Evolutionary conservation across 2,329 filamentous ascomycete genomes (phyloP), one percentile per base, ranked within the genome.

Genomic region (Penicillium sp.): DNA sequence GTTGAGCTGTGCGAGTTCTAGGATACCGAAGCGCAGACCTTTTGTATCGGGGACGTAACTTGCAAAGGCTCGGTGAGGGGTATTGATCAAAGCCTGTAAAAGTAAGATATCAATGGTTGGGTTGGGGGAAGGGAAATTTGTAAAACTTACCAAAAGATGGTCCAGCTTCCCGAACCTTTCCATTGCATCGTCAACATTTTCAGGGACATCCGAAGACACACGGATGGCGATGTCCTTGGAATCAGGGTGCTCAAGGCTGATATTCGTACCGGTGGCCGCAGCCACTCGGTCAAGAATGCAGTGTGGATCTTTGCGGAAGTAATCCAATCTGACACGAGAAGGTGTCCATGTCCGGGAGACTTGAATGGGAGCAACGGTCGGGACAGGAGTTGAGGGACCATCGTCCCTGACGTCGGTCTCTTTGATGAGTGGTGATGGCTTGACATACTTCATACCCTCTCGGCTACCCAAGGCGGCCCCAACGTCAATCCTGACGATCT

Each of bases 111-210:
- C 19, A 22, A 28, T 26, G 3, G 19, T 3, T 15, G 19, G 26
- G 7, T 17, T 6, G 28, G 6, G 35, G 17, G 50, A 9, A 22
- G 13, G 33, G 5, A 8, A 13, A 28, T 28, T 15, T 19, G 9
- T 13, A 1, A 7, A 17, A 2, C 50, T 38, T 53, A 53, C 50
- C 19, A 40, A 12, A 15, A 53, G 28, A 37, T 15, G 17, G 10
- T 53, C 50, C 19, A 53, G 33, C 33, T 53, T 53, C 10, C 24
- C 15, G 19, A 53, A 19, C 19, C n/a, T 53, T 17, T 24, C n/a
- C 13, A 53, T 4, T 37, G 50, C 50, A 15, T 53, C 33, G 4
- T 53, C 50, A 22, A 53, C 28, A 33, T 24, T 53, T 4, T 38
- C n/a, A 10, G 12, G n/a, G 4, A 9, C 19, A 35, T 24, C 19